Percentiles rank a stretch among this genome's conserved stretches.
These are phyloP conservation scores for Suillus paluster DNA, from an alignment of 768 basidiomycete genomes.

Conservation along the genomic window DNA sequence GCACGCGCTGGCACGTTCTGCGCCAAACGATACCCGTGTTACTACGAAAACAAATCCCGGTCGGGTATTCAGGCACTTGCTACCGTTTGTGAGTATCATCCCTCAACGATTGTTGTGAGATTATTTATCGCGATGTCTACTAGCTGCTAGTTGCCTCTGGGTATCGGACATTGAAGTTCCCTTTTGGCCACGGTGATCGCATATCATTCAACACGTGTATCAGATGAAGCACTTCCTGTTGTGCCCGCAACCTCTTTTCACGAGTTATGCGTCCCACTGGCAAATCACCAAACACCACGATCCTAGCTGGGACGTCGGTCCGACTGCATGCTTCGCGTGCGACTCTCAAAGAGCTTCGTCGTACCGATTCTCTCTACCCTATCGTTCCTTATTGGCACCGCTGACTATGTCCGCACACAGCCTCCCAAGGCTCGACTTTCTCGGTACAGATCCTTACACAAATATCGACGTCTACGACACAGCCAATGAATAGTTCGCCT, in stretches of 20 bases:
- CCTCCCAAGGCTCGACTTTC: too few relatives aligned
- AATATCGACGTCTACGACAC: too few relatives aligned
- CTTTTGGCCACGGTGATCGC: neutral
- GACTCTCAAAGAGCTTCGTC: too few relatives aligned
- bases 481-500: too few relatives aligned
- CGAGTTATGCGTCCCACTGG: neutral
- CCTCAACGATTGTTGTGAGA: neutral
- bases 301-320: too few relatives aligned
- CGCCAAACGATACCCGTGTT: slow-evolving; percentile 20
- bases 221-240: neutral
- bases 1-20: slow-evolving; percentile 59
- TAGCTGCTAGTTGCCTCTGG: slow-evolving; percentile 77
- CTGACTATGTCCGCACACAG: too few relatives aligned
- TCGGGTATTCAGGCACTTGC: slow-evolving; percentile 81
- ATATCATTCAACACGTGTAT: slow-evolving; percentile 5
- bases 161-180: slow-evolving; percentile 42
- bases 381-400: too few relatives aligned
- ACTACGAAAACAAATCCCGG: slow-evolving; percentile 40
- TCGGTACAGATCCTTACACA: too few relatives aligned
- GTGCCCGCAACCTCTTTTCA: neutral
- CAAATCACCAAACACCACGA: too few relatives aligned
- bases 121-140: slow-evolving; percentile 8
- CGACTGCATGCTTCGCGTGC: too few relatives aligned
- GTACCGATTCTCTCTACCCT: too few relatives aligned
- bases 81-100: slow-evolving; percentile 75